Evolutionary conservation across 768 basidiomycete species (phyloP).

Genomic region (Russula griseocarnosa): DNA sequence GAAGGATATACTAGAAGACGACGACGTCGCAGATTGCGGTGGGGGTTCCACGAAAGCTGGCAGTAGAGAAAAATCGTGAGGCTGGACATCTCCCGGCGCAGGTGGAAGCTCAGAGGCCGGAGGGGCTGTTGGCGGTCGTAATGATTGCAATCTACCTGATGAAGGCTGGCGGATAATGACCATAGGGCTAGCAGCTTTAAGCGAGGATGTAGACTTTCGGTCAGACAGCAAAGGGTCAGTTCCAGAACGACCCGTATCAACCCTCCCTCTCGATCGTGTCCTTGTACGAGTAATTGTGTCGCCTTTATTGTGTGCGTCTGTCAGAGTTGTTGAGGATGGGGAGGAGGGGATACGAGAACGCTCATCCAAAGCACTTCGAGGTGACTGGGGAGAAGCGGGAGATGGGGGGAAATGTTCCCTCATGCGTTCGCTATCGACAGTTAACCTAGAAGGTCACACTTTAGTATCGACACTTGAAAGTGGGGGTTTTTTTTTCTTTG

Average conservation of each 20-base stretch:
- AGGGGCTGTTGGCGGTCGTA: conserved; percentile 18
- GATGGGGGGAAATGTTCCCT: conserved; percentile 15
- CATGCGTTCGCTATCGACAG: conserved; percentile 25
- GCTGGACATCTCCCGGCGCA: conserved; percentile 16
- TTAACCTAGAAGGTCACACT: conserved; percentile 14
- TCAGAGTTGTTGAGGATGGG: conserved; percentile 26
- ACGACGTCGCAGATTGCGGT: conserved; percentile 19
- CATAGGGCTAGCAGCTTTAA: conserved; percentile 16
- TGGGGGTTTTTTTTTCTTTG: no score
- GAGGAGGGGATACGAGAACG: conserved; percentile 17
- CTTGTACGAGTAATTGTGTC: background rate
- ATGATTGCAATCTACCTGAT: conserved; percentile 13
- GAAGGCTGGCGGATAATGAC: conserved; percentile 28
- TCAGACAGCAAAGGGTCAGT: conserved; percentile 5
- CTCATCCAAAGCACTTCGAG: conserved; percentile 4
- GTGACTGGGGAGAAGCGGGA: conserved; percentile 16
- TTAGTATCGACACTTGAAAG: background rate
- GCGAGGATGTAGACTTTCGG: background rate
- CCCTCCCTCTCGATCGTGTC: conserved; percentile 24
- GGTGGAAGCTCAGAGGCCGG: conserved; percentile 19
- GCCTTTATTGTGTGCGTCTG: background rate
- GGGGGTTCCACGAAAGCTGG: conserved; percentile 18
- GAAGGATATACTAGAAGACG: conserved; percentile 27
- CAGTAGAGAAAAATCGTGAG: conserved; percentile 11
- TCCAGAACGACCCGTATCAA: conserved; percentile 16